Percentiles rank a stretch among this genome's conserved stretches.
These are phyloP conservation scores for Ceratobasidium theobromae DNA, from an alignment of 1,284 basidiomycete genomes.

Conservation along the genomic window DNA sequence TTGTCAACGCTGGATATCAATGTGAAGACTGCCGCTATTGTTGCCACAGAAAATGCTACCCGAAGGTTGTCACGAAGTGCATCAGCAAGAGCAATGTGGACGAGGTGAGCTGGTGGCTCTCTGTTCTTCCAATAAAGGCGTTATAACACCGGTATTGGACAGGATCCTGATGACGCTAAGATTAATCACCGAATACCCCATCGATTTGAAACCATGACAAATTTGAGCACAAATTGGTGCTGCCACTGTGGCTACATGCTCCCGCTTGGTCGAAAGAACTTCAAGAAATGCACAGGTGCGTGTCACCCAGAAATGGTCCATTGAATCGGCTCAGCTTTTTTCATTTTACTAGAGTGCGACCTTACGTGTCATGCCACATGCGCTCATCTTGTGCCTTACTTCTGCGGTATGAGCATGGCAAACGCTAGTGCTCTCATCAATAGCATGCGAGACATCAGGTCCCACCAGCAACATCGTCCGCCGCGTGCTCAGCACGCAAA, in stretches of 20 bases:
- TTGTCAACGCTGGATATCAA: slow-evolving; percentile 96
- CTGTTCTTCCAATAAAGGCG: not conserved
- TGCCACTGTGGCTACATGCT: slow-evolving; percentile 99
- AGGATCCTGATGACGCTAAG: slow-evolving; percentile 97
- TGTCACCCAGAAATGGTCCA: not conserved
- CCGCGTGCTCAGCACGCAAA: slow-evolving; percentile 36
- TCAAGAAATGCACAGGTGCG: slow-evolving; percentile 78
- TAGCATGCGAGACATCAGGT: slow-evolving; percentile 78
- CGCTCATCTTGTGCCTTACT: slow-evolving; percentile 97
- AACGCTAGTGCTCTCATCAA: slow-evolving; percentile 92
- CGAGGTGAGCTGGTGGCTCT: slow-evolving; percentile 55
- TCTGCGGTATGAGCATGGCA: slow-evolving; percentile 99
- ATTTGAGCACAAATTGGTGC: slow-evolving; percentile 98
- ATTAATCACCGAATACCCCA: slow-evolving; percentile 99
- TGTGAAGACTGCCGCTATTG: slow-evolving; percentile 99
- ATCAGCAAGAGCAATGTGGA: slow-evolving; percentile 96
- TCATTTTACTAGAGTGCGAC: slow-evolving; percentile 66
- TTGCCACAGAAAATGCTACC: slow-evolving; percentile 98
- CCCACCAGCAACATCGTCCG: slow-evolving; percentile 45
- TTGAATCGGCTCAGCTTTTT: not conserved
- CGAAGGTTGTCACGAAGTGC: slow-evolving; percentile 99
- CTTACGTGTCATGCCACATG: slow-evolving; percentile 98
- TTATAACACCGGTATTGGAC: slow-evolving; percentile 14
- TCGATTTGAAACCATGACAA: slow-evolving; percentile 96
- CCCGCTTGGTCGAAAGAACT: slow-evolving; percentile 95